Base-by-base conservation (phyloP, 257 asterid species). In the Solanum chmielewskii region DNA sequence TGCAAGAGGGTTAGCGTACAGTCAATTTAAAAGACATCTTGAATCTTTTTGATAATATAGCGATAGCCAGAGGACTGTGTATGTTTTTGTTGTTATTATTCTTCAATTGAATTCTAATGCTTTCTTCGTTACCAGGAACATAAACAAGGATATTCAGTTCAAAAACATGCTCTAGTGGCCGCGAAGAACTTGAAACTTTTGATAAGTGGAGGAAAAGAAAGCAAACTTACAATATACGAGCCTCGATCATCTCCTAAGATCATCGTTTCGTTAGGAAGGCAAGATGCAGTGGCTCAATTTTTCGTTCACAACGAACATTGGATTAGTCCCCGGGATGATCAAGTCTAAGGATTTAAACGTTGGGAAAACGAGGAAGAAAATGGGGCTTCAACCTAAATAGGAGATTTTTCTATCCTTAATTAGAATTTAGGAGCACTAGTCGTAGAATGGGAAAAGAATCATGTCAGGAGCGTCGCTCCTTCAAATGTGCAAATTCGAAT, bases 321-420 rank as follows among this genome's bases (percentile, higher is more conserved):
- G 98, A 44, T 91, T 94, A 13, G 88, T 96, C 80, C 98, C 98
- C 15, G 97, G 98, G 56, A 88, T 96, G 92, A 90, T 96, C 90
- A 96, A 96, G 89, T 96, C 98, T 68, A 96, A 91, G 87, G 98
- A 96, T 90, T 90, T 96, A 83, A 94, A 90, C 71, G 97, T 96
- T 9, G 97, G 97, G 12, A 96, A 94, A 87, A 91, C 93, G 1
- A 92, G 98, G 92, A 96, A 93, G 91, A 89, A 90, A 82, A 88
- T 95, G 71, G 98, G 98, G n/a, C 94, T 96, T 42, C 89, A 92
- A 44, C 92, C 84, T 4, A 76, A 76, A 47, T 47, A 5, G 7
- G 20, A 12, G 3, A 47, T 13, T 47, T 15, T 14, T 47, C 20
- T 0, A 5, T 1, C 52, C 13, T 45, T 45, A 4, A 12, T 12